Evolutionary conservation across 495 filamentous ascomycete genomes (phyloP), one percentile per base, ranked within the genome.

Genomic region (Penicillium odoratum): DNA sequence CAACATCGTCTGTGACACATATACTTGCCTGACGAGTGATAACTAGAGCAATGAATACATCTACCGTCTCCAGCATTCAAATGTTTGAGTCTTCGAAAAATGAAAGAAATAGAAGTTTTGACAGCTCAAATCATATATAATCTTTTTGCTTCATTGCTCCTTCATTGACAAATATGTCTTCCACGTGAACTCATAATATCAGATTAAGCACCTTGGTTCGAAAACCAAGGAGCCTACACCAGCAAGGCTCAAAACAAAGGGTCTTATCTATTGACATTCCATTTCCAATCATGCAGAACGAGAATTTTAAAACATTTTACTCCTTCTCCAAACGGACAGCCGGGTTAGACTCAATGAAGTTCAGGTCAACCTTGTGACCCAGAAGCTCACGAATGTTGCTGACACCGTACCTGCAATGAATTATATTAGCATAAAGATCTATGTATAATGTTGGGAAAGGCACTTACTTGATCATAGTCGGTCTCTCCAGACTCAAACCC

Each of bases 391-490:
- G 85, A 63, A 94, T 94, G 66, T 94, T 94, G 53, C 75, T 82
- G 60, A 93, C 90, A 49, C 81, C 87, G 66, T 93, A 94, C 69
- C 80, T 83, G 29, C 7, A 45, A 44, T 29, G n/a, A 21, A 49
- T n/a, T 26, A 3, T 16, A 16, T 57, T 61, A 59, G 59, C 26
- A 48, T 6, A 8, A 53, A 44, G n/a, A 21, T 21, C 21, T 21
- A 21, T 2, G 2, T 21, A 21, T 21, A 21, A 21, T 21, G 21
- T 21, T 21, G 2, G 21, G 21, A 21, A 21, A 21, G 21, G 21
- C 21, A 75, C 78, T 69, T 77, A 89, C 80, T 96, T 94, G 67
- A 98, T 98, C 94, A 97, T 98, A 8, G 94, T 98, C 47, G 94
- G 94, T 65, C 94, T 76, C 81, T 97, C 93, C 71, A 97, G 73